These are phyloP conservation scores for Cnidoscolus chayamansa DNA, from an alignment of 441 rosid genomes.

Conservation along the genomic window DNA sequence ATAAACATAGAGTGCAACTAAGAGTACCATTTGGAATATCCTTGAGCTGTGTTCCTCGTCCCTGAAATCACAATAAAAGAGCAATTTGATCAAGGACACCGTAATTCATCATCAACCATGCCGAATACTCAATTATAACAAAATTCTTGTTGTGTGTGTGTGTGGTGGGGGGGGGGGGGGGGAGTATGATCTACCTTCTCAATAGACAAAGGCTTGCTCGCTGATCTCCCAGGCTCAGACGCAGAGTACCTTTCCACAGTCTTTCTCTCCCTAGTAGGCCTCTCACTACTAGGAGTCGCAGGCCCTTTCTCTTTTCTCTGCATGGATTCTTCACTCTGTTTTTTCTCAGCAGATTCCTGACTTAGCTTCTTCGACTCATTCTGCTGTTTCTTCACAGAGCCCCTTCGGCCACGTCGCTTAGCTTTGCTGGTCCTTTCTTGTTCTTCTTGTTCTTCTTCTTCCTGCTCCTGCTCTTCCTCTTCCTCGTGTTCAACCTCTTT, in stretches of 20 bases:
- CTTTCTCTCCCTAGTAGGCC: conserved; percentile 91
- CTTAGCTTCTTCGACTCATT: conserved; percentile 21
- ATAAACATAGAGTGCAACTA: background rate
- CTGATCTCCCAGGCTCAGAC: conserved; percentile 51
- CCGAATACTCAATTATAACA: background rate
- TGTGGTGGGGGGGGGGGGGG: background rate
- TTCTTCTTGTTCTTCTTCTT: background rate
- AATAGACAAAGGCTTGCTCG: conserved; percentile 58
- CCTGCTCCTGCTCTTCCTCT: background rate
- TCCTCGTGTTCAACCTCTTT: conserved; percentile 10
- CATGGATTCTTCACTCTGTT: conserved; percentile 21
- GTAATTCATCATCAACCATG: too few species aligned
- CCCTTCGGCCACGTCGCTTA: conserved; percentile 27
- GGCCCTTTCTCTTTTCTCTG: conserved; percentile 33
- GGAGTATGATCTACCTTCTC: conserved; percentile 46
- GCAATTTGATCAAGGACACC: conserved; percentile 2
- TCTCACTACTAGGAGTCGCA: conserved; percentile 59
- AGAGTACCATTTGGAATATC: conserved; percentile 91
- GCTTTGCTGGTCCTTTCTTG: conserved; percentile 15
- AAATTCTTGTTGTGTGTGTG: background rate
- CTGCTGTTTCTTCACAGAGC: conserved; percentile 32
- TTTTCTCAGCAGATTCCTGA: conserved; percentile 26
- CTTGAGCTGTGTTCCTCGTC: conserved; percentile 78
- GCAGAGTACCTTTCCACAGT: conserved; percentile 79
- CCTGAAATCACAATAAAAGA: conserved; percentile 39